These are phyloP conservation scores for Ceratocystis eucalypticola DNA, from an alignment of 2,329 filamentous ascomycete species.

Conservation along the genomic window DNA sequence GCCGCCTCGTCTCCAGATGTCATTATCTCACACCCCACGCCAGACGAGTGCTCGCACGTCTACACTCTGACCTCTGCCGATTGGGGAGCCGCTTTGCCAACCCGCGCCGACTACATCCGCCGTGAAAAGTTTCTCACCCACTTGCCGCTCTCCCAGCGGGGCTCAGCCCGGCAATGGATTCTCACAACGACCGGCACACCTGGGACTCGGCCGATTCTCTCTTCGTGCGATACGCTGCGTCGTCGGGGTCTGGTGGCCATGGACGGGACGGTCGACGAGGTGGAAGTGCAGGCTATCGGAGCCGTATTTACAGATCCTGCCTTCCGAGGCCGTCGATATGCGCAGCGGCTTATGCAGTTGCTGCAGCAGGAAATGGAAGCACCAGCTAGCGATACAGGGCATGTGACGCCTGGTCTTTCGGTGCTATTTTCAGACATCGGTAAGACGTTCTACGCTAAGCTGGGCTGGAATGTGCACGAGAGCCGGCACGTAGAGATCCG, in stretches of 20 bases:
- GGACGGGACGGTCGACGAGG: slow-evolving; percentile 19
- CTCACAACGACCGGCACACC: slow-evolving; percentile 35
- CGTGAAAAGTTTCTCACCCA: slow-evolving; percentile 46
- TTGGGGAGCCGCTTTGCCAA: slow-evolving; percentile 45
- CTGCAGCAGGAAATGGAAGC: slow-evolving; percentile 11
- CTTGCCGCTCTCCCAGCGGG: slow-evolving; percentile 43
- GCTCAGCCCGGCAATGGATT: slow-evolving; percentile 51
- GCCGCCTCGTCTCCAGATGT: slow-evolving; percentile 22
- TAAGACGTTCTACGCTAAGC: slow-evolving; percentile 61
- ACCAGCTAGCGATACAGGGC: slow-evolving; percentile 22
- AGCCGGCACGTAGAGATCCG: slow-evolving; percentile 59
- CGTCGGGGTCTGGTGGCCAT: slow-evolving; percentile 37
- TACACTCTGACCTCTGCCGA: slow-evolving; percentile 42
- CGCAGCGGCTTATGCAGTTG: slow-evolving; percentile 58
- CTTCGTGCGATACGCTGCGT: slow-evolving; percentile 49
- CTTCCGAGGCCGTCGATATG: slow-evolving; percentile 61
- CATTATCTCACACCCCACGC: slow-evolving; percentile 42
- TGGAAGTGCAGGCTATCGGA: slow-evolving; percentile 58
- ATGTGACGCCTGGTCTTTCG: slow-evolving; percentile 46
- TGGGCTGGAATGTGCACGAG: slow-evolving; percentile 63
- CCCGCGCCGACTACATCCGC: slow-evolving; percentile 41
- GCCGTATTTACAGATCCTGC: slow-evolving; percentile 63
- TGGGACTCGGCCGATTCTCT: slow-evolving; percentile 38
- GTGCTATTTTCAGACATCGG: slow-evolving; percentile 81
- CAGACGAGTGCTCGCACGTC: slow-evolving; percentile 38